phyloP scores from a whole-genome alignment of 2,329 filamentous ascomycete species.

The Aspergillus calidoustus region DNA sequence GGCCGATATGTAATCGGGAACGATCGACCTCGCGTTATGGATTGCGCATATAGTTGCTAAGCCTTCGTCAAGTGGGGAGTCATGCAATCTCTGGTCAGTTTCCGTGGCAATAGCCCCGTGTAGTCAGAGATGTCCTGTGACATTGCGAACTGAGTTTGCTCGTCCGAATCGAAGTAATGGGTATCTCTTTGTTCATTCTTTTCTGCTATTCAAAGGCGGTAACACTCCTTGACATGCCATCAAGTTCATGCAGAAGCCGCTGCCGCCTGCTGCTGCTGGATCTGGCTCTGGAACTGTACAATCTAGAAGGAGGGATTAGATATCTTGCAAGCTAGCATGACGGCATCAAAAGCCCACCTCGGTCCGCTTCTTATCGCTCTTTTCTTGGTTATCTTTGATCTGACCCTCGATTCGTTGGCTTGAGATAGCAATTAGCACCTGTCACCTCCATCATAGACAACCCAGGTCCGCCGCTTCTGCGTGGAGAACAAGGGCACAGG shows the following conservation, averaged over 20 bases:
- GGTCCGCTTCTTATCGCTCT: conserved; percentile 67
- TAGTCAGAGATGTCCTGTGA: not conserved
- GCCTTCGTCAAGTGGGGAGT: not conserved
- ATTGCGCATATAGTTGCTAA: not conserved
- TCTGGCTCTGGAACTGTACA: conserved; percentile 45
- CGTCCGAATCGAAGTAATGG: not conserved
- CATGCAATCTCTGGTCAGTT: not conserved
- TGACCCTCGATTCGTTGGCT: conserved; percentile 70
- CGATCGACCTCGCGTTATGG: not conserved
- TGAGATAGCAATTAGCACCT: conserved; percentile 16
- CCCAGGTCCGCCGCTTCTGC: not conserved
- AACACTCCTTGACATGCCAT: not conserved
- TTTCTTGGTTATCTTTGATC: conserved; percentile 66
- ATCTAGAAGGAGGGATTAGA: conserved; percentile 36
- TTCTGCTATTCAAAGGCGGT: not conserved
- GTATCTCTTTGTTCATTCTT: not conserved
- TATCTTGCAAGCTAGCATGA: not conserved
- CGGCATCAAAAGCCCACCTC: conserved; percentile 54
- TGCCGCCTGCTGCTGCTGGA: conserved; percentile 40
- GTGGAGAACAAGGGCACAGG: not conserved
- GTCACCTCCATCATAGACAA: not conserved
- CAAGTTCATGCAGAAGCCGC: conserved; percentile 36
- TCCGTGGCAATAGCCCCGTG: not conserved
- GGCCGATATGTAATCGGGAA: too few relatives aligned
- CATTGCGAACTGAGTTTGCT: not conserved